Evolutionary conservation across 2,329 filamentous ascomycete genomes (phyloP).

Genomic region (Colletotrichum chlorophyti): DNA sequence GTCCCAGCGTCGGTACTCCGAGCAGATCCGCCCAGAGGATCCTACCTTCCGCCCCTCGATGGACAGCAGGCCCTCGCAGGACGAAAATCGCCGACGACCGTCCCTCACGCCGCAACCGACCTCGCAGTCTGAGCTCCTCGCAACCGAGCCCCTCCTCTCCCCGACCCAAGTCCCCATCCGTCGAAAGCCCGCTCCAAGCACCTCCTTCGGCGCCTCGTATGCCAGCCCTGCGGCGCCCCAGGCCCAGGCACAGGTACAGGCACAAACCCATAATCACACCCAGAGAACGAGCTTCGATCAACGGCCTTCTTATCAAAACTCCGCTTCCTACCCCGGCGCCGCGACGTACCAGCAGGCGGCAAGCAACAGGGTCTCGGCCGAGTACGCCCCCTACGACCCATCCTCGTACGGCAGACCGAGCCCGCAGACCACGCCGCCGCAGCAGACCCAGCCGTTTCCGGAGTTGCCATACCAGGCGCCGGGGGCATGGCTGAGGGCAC

Average conservation of each 20-base stretch:
- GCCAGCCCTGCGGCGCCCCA: too few species aligned
- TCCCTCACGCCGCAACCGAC: conserved; percentile 5
- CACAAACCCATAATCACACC: too few species aligned
- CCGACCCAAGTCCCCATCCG: conserved; percentile 19
- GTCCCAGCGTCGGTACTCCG: conserved; percentile 17
- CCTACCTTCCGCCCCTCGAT: too few species aligned
- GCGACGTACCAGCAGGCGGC: background rate
- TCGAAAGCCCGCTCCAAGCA: conserved; percentile 18
- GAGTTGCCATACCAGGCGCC: conserved; percentile 14
- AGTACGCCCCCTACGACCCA: conserved; percentile 13
- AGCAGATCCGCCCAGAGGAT: conserved; percentile 12
- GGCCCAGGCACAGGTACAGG: too few species aligned
- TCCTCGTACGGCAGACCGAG: conserved; percentile 11
- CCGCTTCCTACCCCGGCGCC: conserved; percentile 15
- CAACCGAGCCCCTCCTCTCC: conserved; percentile 11
- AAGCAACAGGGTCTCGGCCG: background rate
- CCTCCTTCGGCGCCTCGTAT: conserved; percentile 11
- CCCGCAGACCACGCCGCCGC: conserved; percentile 11
- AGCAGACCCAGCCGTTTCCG: conserved; percentile 20
- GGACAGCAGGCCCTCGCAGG: too few species aligned
- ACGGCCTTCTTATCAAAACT: conserved; percentile 12
- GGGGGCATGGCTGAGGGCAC: conserved; percentile 8
- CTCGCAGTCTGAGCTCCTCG: background rate
- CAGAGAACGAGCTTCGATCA: conserved; percentile 14
- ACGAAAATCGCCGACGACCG: background rate